Conservation (phyloP, 495 filamentous ascomycete genomes). For the Margaritispora aquatica region DNA sequence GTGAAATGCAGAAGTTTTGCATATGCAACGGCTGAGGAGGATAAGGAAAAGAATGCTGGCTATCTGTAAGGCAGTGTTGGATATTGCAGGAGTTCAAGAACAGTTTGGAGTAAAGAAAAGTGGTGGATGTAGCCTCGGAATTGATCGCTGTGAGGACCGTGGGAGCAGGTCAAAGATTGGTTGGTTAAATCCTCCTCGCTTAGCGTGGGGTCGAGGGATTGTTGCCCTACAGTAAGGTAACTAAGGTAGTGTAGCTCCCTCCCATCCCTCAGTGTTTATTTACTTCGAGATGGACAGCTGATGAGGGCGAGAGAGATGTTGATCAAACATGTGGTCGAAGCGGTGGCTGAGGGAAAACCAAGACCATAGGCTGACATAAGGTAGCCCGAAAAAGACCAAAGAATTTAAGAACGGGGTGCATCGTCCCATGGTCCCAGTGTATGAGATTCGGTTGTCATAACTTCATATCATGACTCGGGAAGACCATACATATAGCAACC, state of each 20-base stretch:
- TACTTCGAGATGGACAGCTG: background rate
- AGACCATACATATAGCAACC: too few relatives aligned
- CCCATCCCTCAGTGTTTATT: background rate
- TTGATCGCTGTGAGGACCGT: background rate
- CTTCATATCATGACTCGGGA: too few relatives aligned
- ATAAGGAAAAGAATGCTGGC: background rate
- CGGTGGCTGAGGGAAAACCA: background rate
- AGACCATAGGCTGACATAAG: background rate
- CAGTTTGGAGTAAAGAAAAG: background rate
- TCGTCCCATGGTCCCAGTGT: background rate
- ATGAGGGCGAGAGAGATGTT: background rate
- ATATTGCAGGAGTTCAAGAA: background rate
- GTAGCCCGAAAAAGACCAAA: background rate
- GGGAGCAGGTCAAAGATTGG: background rate
- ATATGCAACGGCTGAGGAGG: background rate
- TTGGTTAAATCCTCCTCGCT: slow-evolving; percentile 1
- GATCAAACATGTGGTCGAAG: background rate
- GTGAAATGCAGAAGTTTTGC: background rate
- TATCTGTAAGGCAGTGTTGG: background rate
- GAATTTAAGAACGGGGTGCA: background rate
- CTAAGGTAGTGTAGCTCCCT: too few relatives aligned
- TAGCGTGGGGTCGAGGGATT: slow-evolving; percentile 2
- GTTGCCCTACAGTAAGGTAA: too few relatives aligned
- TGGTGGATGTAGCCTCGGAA: background rate
- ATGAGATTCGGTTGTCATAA: too few relatives aligned